Evolutionary conservation across 805 yeast genomes (phyloP), one percentile per base, ranked within the genome.

Genomic region (Saturnispora serradocipensis): DNA sequence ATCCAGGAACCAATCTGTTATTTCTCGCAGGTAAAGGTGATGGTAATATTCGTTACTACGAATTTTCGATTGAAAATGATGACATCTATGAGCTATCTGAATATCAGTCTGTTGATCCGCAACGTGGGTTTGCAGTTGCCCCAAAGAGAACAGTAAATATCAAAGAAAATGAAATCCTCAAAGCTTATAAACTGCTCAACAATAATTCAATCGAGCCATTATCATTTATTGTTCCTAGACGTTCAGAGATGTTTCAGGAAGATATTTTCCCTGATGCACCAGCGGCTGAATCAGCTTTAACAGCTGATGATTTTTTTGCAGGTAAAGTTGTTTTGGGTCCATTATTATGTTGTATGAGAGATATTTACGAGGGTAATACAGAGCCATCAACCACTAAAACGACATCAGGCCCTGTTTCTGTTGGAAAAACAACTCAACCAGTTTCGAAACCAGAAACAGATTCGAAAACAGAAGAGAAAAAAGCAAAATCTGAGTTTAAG

Each of bases 1-100:
- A 93, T 65, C 86, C 80, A 27, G 77, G 86, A 35, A 89, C 86
- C 44, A 80, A 82, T 51, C 80, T 90, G 53, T 74, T 93, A 54
- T 93, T 85, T 63, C 72, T 93, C 55, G 98, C 96, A 32, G 99
- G 99, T 59, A 91, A 93, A 68, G 97, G 97, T 67, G 99, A 93
- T 67, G 98, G 98, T 61, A 93, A 91, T 67, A 88, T 93, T 61
- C 86, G 97, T 63, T 91, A 91, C 70, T 93, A 73, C 64, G 99
- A 93, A 72, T 88, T 78, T 67, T 88, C 82, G 55, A 18, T 18
- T 8, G 52, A 49, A 49, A 80, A 86, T 61, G 97, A 91, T 61
- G 85, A 82, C 61, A 74, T 93, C 51, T 82, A 75, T 68, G 88
- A 86, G 59, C 71, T 93, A 54, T 86, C 96, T n/a, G 97, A 91